phyloP scores from a whole-genome alignment of 257 asterid genomes.

The Penstemon eatonii region DNA sequence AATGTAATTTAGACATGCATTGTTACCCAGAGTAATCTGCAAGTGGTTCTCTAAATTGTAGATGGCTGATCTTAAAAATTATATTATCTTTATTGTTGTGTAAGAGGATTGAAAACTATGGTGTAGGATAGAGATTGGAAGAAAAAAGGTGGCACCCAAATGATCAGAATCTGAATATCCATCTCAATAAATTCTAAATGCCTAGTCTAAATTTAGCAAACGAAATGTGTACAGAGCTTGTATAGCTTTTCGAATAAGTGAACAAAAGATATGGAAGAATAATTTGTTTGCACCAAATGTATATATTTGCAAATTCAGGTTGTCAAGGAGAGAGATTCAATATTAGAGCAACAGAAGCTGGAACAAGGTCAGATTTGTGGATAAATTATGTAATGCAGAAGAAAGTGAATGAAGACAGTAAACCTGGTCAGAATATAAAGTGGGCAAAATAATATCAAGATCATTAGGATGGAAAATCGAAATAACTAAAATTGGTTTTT shows the following conservation, averaged over 20 bases:
- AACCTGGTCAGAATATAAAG: background rate
- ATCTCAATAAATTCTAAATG: constrained; percentile 19
- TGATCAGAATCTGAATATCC: background rate
- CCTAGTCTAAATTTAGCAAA: background rate
- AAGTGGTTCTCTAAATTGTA: constrained; percentile 14
- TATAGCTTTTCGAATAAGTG: background rate
- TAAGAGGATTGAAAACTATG: background rate
- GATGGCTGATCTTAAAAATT: background rate
- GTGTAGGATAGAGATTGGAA: constrained; percentile 8
- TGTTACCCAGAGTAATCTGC: constrained; percentile 8
- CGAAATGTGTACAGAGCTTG: background rate
- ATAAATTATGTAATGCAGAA: constrained; percentile 21
- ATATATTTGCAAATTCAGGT: background rate
- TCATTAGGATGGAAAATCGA: background rate
- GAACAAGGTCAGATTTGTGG: background rate
- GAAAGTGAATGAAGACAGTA: constrained; percentile 15
- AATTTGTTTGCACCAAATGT: constrained; percentile 1
- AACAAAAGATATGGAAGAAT: background rate
- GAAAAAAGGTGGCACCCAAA: constrained; percentile 1
- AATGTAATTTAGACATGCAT: background rate
- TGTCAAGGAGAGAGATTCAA: constrained; percentile 1
- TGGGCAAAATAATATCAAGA: constrained; percentile 1
- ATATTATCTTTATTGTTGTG: background rate
- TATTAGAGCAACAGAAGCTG: background rate
- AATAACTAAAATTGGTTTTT: background rate